phyloP scores from a whole-genome alignment of 495 filamentous ascomycete genomes.

The Paragyromitra xinjiangensis region DNA sequence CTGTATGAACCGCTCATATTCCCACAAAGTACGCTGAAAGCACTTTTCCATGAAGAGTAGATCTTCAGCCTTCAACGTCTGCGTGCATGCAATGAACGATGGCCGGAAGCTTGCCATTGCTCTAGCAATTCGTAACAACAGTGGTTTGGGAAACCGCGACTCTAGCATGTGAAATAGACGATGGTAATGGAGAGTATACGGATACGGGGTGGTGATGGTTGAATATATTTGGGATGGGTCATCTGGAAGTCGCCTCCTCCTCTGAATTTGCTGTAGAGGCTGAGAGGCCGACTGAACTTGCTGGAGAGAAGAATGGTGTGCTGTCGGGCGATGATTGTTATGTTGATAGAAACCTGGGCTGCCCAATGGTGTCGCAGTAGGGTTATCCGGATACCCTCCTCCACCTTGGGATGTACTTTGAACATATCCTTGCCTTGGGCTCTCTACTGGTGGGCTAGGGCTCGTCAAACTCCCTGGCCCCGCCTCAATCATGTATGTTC shows the following conservation, averaged over 20 bases:
- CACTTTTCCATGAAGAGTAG: constrained; percentile 97
- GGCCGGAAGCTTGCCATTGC: constrained; percentile 88
- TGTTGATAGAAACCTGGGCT: constrained; percentile 56
- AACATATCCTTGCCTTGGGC: constrained; percentile 52
- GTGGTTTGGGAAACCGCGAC: constrained; percentile 74
- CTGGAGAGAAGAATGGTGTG: constrained; percentile 62
- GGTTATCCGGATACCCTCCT: constrained; percentile 53
- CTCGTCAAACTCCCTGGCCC: constrained; percentile 70
- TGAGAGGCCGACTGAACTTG: constrained; percentile 63
- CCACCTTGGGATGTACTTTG: constrained; percentile 52
- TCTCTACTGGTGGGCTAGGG: constrained; percentile 60
- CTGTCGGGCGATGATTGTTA: constrained; percentile 51
- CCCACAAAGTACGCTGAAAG: constrained; percentile 89
- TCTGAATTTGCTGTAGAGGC: constrained; percentile 59
- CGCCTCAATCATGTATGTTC: constrained; percentile 77
- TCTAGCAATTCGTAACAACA: constrained; percentile 80
- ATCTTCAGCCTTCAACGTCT: constrained; percentile 82
- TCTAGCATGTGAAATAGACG: constrained; percentile 82
- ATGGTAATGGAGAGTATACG: constrained; percentile 90
- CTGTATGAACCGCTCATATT: constrained; percentile 91
- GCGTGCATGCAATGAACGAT: constrained; percentile 87
- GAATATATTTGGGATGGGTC: constrained; percentile 89
- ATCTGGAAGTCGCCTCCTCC: constrained; percentile 66
- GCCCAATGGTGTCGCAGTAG: constrained; percentile 50
- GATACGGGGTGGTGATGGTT: constrained; percentile 86